Conservation (phyloP, 352 stramenopile genomes). For the Aphanomyces cochlioides region DNA sequence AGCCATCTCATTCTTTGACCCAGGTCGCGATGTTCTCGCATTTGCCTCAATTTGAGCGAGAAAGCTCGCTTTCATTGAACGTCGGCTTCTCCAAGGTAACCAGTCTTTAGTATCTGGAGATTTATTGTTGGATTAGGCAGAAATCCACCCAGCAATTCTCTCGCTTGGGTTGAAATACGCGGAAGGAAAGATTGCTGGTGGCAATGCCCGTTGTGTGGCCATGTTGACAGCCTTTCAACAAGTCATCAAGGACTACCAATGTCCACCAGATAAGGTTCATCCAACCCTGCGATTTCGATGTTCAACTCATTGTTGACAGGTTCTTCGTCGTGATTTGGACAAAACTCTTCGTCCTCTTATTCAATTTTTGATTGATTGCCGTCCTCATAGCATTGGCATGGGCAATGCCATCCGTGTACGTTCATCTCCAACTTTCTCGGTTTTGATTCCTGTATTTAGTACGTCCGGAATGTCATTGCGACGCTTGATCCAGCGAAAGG, state of each 20-base stretch:
- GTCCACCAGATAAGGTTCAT: constrained; percentile 60
- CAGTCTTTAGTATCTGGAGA: constrained; percentile 20
- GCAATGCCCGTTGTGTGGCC: constrained; percentile 89
- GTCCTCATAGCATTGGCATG: constrained; percentile 93
- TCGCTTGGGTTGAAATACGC: constrained; percentile 91
- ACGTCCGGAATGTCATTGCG: constrained; percentile 87
- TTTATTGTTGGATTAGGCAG: constrained; percentile 33
- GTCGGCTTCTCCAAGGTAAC: constrained; percentile 52
- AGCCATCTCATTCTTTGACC: not conserved
- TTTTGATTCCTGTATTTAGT: constrained; percentile 34
- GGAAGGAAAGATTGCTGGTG: constrained; percentile 81
- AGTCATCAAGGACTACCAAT: constrained; percentile 88
- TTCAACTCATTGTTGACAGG: not conserved
- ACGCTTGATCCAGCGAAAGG: constrained; percentile 82
- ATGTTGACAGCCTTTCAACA: constrained; percentile 92
- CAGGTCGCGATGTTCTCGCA: constrained; percentile 75
- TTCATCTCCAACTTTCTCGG: not conserved
- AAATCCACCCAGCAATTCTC: constrained; percentile 88
- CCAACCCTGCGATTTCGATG: not conserved
- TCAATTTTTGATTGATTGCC: constrained; percentile 93
- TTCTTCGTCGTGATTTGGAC: constrained; percentile 78
- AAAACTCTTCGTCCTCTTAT: constrained; percentile 90
- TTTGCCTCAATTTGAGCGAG: constrained; percentile 78
- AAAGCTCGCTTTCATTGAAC: constrained; percentile 70
- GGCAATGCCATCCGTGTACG: constrained; percentile 89